phyloP scores from a whole-genome alignment of 164 flowering plant genomes.

The Aristolochia contorta region DNA sequence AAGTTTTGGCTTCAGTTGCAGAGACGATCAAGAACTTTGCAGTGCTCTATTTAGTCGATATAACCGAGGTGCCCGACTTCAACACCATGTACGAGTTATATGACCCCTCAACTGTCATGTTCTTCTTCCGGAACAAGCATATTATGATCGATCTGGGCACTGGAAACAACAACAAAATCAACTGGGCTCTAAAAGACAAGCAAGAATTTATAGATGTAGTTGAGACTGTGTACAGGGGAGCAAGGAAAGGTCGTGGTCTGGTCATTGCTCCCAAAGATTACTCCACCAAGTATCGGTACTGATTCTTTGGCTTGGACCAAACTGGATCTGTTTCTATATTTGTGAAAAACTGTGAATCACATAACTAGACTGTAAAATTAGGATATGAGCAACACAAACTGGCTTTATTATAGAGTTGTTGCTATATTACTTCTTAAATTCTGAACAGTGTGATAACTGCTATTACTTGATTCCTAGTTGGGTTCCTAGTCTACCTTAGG shows the following conservation, averaged over 20 bases:
- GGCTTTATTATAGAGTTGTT: too few relatives aligned
- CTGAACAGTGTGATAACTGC: too few relatives aligned
- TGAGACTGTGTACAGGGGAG: slow-evolving; percentile 90
- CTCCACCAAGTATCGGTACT: slow-evolving; percentile 94
- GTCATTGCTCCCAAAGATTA: slow-evolving; percentile 96
- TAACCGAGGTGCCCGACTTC: slow-evolving; percentile 90
- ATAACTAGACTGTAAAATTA: too few relatives aligned
- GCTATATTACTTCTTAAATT: too few relatives aligned
- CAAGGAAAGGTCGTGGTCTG: slow-evolving; percentile 89
- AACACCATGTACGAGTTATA: slow-evolving; percentile 95
- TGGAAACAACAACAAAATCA: slow-evolving; percentile 96
- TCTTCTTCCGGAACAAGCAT: slow-evolving; percentile 96
- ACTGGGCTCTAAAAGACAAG: slow-evolving; percentile 96
- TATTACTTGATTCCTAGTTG: too few relatives aligned
- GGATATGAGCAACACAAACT: too few relatives aligned
- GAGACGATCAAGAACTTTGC: slow-evolving; percentile 91
- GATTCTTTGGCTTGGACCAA: slow-evolving; percentile 3
- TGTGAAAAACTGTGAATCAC: too few relatives aligned
- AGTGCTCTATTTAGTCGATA: slow-evolving; percentile 85
- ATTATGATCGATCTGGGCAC: slow-evolving; percentile 95
- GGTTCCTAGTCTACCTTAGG: too few relatives aligned
- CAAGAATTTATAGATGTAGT: slow-evolving; percentile 92
- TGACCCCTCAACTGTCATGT: slow-evolving; percentile 90
- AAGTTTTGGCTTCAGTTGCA: slow-evolving; percentile 87
- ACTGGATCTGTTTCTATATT: too few relatives aligned